These are phyloP conservation scores for Fusarium sp. DNA, from an alignment of 2,329 filamentous ascomycete species.

Conservation along the genomic window DNA sequence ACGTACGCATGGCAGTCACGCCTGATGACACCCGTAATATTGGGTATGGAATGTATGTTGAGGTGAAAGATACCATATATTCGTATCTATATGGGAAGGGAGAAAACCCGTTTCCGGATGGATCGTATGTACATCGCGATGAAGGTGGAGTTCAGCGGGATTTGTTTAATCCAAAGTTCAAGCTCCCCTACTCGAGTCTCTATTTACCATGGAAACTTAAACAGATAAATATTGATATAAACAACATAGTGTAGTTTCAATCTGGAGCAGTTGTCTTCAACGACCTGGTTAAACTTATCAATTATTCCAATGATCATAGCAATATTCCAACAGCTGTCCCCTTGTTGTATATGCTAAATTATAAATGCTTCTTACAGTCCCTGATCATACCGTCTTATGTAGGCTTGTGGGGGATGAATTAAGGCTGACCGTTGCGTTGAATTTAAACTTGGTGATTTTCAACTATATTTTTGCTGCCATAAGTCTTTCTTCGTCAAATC, in stretches of 20 bases:
- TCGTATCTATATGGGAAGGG: background rate
- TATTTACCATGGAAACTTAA: fast-evolving
- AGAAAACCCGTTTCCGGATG: background rate
- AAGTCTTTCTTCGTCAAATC: no score
- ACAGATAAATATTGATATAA: fast-evolving
- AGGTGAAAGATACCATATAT: background rate
- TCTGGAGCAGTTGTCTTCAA: background rate
- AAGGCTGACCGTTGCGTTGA: no score
- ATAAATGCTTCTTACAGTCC: no score
- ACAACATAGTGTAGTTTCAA: background rate
- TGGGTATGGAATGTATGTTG: background rate
- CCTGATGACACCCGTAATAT: background rate
- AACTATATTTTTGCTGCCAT: no score
- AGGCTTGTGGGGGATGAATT: no score
- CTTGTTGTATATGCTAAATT: no score
- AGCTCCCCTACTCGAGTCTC: fast-evolving
- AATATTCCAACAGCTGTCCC: no score
- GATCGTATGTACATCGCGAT: fast-evolving
- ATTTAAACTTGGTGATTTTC: no score
- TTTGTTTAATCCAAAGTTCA: background rate
- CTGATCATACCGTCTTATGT: no score
- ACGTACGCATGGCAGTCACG: background rate
- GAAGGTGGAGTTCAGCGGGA: background rate
- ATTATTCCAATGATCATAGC: no score
- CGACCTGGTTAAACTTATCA: no score